These are phyloP conservation scores for Ganoderma lingzhi DNA, from an alignment of 1,284 basidiomycete genomes.

Conservation along the genomic window DNA sequence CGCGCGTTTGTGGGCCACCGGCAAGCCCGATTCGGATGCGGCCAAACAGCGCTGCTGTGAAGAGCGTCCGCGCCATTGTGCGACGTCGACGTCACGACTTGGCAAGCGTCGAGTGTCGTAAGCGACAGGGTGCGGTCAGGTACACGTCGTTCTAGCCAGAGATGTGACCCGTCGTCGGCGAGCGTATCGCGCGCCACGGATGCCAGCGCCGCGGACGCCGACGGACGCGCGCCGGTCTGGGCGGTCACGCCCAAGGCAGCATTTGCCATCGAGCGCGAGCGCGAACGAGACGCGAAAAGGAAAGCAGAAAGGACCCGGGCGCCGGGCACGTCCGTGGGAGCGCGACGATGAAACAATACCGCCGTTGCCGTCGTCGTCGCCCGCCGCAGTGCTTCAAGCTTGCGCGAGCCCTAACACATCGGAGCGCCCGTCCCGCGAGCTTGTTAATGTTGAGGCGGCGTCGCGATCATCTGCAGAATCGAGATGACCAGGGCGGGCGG, in stretches of 20 bases:
- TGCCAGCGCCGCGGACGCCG: background rate
- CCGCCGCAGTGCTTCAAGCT: background rate
- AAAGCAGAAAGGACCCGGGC: background rate
- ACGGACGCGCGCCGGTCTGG: background rate
- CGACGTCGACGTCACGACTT: background rate
- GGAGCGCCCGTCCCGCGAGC: constrained; percentile 8
- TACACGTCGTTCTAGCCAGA: background rate
- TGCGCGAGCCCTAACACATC: constrained; percentile 3
- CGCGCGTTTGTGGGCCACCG: constrained; percentile 1
- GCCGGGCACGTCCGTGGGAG: constrained; percentile 6
- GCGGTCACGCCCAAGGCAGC: background rate
- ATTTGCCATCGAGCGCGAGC: constrained; percentile 6
- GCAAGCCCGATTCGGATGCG: background rate
- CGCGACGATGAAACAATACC: background rate
- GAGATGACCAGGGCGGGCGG: constrained; percentile 1
- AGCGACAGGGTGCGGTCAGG: background rate
- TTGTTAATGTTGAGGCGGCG: too few relatives aligned
- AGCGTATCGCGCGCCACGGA: background rate
- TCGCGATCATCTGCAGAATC: background rate
- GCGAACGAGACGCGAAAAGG: constrained; percentile 1
- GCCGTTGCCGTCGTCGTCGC: background rate
- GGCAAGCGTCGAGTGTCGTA: background rate
- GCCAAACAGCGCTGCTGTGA: background rate
- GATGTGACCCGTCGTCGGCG: background rate
- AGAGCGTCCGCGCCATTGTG: background rate